These are phyloP conservation scores for Yamagishiella unicocca DNA, from an alignment of 139 green algal species.

Conservation along the genomic window DNA sequence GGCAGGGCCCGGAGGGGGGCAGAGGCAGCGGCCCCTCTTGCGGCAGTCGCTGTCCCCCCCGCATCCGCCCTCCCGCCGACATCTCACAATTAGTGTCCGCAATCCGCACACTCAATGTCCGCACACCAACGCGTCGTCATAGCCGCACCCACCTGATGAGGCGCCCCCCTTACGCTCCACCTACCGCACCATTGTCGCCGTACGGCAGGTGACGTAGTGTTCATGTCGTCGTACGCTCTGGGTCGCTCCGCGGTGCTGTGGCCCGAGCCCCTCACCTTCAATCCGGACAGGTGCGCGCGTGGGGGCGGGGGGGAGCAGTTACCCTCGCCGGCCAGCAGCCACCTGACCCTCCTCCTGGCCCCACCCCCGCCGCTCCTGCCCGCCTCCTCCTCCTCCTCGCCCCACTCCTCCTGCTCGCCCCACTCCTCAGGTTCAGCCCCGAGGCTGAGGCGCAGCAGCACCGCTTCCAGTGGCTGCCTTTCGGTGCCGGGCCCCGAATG, in stretches of 20 bases:
- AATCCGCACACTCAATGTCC: too few species aligned
- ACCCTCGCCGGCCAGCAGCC: not conserved
- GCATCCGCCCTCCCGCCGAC: too few species aligned
- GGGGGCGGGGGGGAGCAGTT: not conserved
- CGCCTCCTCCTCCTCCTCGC: not conserved
- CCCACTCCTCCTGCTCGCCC: not conserved
- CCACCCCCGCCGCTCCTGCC: not conserved
- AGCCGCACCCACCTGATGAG: too few species aligned
- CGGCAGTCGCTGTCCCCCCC: too few species aligned
- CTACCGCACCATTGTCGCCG: too few species aligned
- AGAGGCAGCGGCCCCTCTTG: too few species aligned
- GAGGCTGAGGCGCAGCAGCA: conserved; percentile 60
- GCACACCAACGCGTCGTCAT: too few species aligned
- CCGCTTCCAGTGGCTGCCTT: conserved; percentile 73
- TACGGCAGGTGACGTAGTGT: conserved; percentile 77
- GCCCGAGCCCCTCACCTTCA: conserved; percentile 67
- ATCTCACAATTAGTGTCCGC: too few species aligned
- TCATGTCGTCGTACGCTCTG: conserved; percentile 82
- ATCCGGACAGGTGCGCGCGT: conserved; percentile 46
- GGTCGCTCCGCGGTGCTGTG: conserved; percentile 68
- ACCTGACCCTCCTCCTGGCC: not conserved
- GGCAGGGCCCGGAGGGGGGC: not conserved
- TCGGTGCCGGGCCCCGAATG: conserved; percentile 73
- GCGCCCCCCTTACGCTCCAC: too few species aligned
- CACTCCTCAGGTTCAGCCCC: conserved; percentile 55